Base-by-base conservation (phyloP, 2,329 filamentous ascomycete genomes). In the Cercospora berteroae region DNA sequence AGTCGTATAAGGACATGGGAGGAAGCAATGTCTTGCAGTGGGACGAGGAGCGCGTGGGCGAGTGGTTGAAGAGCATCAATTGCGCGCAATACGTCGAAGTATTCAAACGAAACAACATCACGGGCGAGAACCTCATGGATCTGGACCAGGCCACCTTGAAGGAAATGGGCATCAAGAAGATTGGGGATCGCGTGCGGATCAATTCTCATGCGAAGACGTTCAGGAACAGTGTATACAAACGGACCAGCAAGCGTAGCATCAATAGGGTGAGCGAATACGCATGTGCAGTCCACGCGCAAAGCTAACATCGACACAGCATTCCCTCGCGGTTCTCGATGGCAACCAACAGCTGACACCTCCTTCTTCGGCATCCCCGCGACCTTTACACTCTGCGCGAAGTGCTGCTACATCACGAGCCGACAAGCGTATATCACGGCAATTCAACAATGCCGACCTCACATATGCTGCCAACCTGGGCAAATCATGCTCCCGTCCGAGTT, bases 161-260 rank as follows among this genome's bases (percentile, higher is more conserved):
- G 80, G 95, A 99, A 79, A 96, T 99, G 88, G 95, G 95, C 52
- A 94, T 99, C 74, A 96, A 97, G 74, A 99, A 98, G 81, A 92
- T 99, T 71, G 95, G 95, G 71, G 95, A 99, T 79, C 89, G 95
- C 63, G 94, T 99, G 39, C 91, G 94, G 70, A 90, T 99, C 69
- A 80, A 82, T 55, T 79, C 81, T 2, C 82, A 84, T 67, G 82
- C 81, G 29, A 84, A 84, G 74, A 77, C 81, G 59, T 82, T 85
- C 58, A 76, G 83, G 9, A 83, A 80, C 69, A 81, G 79, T 69
- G 81, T 83, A 63, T 83, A 82, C 75, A 82, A 80, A 69, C 79
- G 80, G 71, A 79, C 79, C 10, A 83, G 81, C 80, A 93, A 93
- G 82, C 88, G 92, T 69, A 93, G 74, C 29, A 81, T 80, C 57